phyloP scores from a whole-genome alignment of 768 basidiomycete species.

The Infundibulicybe gibba region DNA sequence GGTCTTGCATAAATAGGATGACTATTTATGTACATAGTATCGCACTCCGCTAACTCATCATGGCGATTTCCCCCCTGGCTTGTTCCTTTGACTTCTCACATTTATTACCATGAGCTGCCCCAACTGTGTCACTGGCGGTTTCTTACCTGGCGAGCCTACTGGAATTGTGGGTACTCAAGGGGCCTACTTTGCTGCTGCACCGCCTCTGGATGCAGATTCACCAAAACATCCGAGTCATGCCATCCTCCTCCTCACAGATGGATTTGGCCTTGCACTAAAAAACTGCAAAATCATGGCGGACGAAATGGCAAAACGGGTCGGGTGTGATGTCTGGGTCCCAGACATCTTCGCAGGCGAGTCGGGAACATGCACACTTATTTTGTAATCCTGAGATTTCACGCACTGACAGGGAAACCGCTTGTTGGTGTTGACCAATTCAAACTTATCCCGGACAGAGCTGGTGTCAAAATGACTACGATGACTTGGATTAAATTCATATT shows the following conservation, averaged over 20 bases:
- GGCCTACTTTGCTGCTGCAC: constrained; percentile 37
- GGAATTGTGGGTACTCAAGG: constrained; percentile 33
- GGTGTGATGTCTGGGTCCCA: constrained; percentile 56
- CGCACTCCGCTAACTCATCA: no score
- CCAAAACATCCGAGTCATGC: constrained; percentile 22
- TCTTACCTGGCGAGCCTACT: constrained; percentile 40
- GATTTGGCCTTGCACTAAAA: constrained; percentile 47
- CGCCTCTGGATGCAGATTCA: constrained; percentile 8
- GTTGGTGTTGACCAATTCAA: neutral
- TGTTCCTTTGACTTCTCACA: no score
- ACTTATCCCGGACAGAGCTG: neutral
- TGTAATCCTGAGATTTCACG: constrained; percentile 1
- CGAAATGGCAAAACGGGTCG: constrained; percentile 34
- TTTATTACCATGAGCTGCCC: constrained; percentile 22
- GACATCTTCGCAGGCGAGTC: constrained; percentile 48
- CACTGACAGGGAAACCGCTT: neutral
- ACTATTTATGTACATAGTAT: no score
- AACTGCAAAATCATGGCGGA: constrained; percentile 56
- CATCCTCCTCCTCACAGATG: constrained; percentile 48
- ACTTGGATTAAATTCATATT: neutral
- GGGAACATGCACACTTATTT: constrained; percentile 1
- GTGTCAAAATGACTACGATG: neutral
- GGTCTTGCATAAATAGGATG: no score
- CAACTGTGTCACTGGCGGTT: constrained; percentile 39
- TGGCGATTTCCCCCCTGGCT: no score